phyloP scores from a whole-genome alignment of 208 protist species.

The Wallacemonas sp. region DNA sequence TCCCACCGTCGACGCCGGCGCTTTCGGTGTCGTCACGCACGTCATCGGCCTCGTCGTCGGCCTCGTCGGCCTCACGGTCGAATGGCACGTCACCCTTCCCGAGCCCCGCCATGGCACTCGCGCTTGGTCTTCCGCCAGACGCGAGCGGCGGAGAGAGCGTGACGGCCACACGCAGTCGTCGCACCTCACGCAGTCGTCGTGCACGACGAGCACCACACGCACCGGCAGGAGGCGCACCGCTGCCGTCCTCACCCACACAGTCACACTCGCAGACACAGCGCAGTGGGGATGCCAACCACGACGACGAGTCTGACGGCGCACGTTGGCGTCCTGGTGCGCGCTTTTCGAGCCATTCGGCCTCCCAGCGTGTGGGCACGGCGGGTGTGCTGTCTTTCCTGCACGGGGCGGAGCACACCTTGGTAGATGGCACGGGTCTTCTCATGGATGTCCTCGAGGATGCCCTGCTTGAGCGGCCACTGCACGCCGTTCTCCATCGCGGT shows the following conservation, averaged over 20 bases:
- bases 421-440: constrained; percentile 34
- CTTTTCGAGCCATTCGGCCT: not conserved
- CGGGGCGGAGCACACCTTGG: constrained; percentile 22
- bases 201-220: too few relatives aligned
- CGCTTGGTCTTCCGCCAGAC: not conserved
- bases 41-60: too few relatives aligned
- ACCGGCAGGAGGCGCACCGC: not conserved
- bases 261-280: too few relatives aligned
- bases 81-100: not conserved
- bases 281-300: too few relatives aligned
- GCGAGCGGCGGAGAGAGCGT: not conserved
- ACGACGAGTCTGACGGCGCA: too few relatives aligned
- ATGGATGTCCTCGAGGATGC: constrained; percentile 34
- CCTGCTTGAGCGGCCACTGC: constrained; percentile 25
- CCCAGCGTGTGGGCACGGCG: not conserved
- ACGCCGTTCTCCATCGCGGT: constrained; percentile 4
- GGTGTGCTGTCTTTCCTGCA: constrained; percentile 24
- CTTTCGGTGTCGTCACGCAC: too few relatives aligned
- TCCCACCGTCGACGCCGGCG: too few relatives aligned
- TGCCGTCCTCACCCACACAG: too few relatives aligned
- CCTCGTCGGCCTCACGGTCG: too few relatives aligned
- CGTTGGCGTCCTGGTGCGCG: not conserved
- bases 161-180: too few relatives aligned
- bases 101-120: not conserved
- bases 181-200: too few relatives aligned